phyloP scores from a whole-genome alignment of 2,329 filamentous ascomycete species.

The Penicillium paneum region DNA sequence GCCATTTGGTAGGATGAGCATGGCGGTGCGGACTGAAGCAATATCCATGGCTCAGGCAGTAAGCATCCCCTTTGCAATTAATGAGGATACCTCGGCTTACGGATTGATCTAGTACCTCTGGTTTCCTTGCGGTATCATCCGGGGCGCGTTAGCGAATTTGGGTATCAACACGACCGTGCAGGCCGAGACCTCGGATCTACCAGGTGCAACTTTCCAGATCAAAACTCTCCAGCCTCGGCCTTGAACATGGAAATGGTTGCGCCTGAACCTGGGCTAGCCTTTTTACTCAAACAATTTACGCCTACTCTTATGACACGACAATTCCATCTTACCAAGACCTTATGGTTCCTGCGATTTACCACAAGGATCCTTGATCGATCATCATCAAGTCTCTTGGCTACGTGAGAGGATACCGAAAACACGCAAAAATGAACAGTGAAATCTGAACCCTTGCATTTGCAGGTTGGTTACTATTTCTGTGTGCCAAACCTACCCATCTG shows the following conservation, averaged over 20 bases:
- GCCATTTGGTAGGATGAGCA: conserved; percentile 84
- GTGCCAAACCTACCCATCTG: conserved; percentile 10
- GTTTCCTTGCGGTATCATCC: conserved; percentile 90
- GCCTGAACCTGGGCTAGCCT: conserved; percentile 7
- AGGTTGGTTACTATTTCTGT: conserved; percentile 18
- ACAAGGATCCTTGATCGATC: not conserved
- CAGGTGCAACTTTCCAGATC: conserved; percentile 91
- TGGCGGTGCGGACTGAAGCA: conserved; percentile 70
- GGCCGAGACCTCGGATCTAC: conserved; percentile 82
- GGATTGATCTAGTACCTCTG: conserved; percentile 69
- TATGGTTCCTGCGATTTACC: not conserved
- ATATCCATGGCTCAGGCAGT: conserved; percentile 75
- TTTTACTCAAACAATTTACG: not conserved
- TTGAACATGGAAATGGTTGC: conserved; percentile 39
- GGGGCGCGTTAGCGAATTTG: conserved; percentile 86
- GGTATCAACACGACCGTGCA: conserved; percentile 89
- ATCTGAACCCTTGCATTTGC: conserved; percentile 16
- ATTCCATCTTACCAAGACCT: not conserved
- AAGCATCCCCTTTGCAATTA: conserved; percentile 33
- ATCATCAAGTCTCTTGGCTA: not conserved
- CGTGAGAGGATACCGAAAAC: not conserved
- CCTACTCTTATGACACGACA: not conserved
- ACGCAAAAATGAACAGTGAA: not conserved
- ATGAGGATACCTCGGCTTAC: not conserved
- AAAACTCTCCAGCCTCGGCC: conserved; percentile 71